Evolutionary conservation across 2,329 filamentous ascomycete genomes (phyloP), one percentile per base, ranked within the genome.

Genomic region (Exserohilum turcica): DNA sequence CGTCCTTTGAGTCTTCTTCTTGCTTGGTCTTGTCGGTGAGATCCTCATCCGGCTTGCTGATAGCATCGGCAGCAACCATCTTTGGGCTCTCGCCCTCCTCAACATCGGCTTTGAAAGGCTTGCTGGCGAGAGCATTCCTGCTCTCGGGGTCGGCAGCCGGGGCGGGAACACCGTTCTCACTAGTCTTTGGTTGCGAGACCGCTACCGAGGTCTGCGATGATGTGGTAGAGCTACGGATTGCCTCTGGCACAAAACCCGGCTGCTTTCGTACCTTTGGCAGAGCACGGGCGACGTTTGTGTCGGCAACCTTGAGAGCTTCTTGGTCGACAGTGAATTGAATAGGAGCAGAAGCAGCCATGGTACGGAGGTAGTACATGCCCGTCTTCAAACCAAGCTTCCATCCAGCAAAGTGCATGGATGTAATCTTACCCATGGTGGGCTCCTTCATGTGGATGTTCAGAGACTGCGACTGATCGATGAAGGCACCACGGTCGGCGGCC

Each of bases 331-430:
- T 99, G 82, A 99, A 99, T 78, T 99, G 94, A 64, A 99, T 99
- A 48, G 94, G 94, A 40, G 92, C 92, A 15, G 92, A 92, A 31
- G 94, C 94, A 60, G 94, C 94, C 86, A 96, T 94, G 42, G 94
- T 99, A 70, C 94, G 91, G 67, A 99, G 87, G 79, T 99, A 99
- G 87, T 99, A 99, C 94, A 99, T 97, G 81, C 94, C 94, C 31
- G 94, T 99, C 89, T 99, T 99, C 66, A 99, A 86, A 71, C 94
- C 94, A 63, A 97, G 87, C 84, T 97, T 99, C 94, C 94, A 99
- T 68, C 94, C 94, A 43, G 94, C 86, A 74, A 99, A 99, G 82
- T 99, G 94, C 94, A 99, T 99, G 76, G 89, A 94, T 55, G 94
- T 99, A 77, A 99, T 96, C 85, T 99, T 99, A 79, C 94, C 94